Conservation (phyloP, 306 rosid species). For the Malus domestica region ASM211411v1 NC_041803.1:17054501-17055000, state of each 20-base stretch:
- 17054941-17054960: neutral
- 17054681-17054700: no score
- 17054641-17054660: accelerated
- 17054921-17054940: neutral
- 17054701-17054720: neutral
- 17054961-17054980: no score
- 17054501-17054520: no score
- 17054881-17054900: neutral
- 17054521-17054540: no score
- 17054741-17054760: neutral
- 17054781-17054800: neutral
- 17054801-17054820: neutral
- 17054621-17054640: accelerated
- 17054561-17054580: accelerated
- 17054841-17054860: no score
- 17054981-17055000: neutral
- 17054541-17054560: accelerated
- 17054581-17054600: no score
- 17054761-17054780: neutral
- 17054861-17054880: neutral
- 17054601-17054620: no score
- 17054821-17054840: neutral
- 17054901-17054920: neutral
- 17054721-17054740: neutral
- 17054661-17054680: accelerated